A percentile compares a stretch with the other conserved stretches of the same genome.
These are phyloP conservation scores for Lepidium sativum DNA, from an alignment of 345 rosid species.

Conservation along the genomic window DNA sequence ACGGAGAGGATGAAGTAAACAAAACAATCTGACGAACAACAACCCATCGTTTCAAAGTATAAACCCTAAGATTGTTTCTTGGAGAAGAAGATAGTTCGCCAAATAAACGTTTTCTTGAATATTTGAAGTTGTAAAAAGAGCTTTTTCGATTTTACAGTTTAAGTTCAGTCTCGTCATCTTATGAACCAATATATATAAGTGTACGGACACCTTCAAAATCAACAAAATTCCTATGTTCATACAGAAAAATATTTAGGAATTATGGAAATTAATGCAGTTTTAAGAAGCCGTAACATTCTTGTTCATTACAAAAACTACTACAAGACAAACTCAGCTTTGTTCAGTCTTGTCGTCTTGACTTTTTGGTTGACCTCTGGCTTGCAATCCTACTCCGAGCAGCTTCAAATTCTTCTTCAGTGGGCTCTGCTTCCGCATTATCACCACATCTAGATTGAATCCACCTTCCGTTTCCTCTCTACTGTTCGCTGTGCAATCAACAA, in stretches of 20 bases:
- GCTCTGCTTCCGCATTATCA: constrained; percentile 45
- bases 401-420: constrained; percentile 87
- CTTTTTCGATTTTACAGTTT: background rate
- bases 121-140: background rate
- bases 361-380: constrained; percentile 32
- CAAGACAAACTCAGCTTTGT: constrained; percentile 1
- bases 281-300: background rate
- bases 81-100: constrained; percentile 11
- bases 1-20: constrained; percentile 51
- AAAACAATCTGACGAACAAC: constrained; percentile 34
- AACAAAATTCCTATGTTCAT: background rate
- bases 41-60: constrained; percentile 6
- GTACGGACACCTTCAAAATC: background rate
- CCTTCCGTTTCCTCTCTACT: constrained; percentile 50
- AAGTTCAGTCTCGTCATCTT: background rate
- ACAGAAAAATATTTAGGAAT: background rate
- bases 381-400: constrained; percentile 61
- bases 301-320: background rate
- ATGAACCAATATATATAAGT: background rate
- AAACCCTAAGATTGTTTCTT: background rate
- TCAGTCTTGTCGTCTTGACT: constrained; percentile 31
- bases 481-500: constrained; percentile 52
- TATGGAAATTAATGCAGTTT: background rate
- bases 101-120: constrained; percentile 1
- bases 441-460: constrained; percentile 81